Evolutionary conservation across 2,329 filamentous ascomycete species (phyloP), one percentile per base, ranked within the genome.

Genomic region (Teratosphaeria viscida): DNA sequence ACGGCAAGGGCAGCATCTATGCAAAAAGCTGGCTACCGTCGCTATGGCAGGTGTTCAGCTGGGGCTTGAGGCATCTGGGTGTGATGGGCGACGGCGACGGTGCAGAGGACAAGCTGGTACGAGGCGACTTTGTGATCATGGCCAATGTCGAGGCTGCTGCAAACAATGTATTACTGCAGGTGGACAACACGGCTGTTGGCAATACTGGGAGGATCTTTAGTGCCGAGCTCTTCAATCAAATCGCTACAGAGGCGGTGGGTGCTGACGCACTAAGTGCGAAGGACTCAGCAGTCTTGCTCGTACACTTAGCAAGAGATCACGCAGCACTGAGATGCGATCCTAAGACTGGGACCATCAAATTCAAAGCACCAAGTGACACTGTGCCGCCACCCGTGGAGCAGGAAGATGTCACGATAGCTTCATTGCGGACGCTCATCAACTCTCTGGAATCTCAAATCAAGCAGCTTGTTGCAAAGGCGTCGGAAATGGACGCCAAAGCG

Each of bases 341-440:
- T 5, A 32, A 58, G 3, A 65, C 65, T 23, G 62, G 84, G 64
- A 89, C 85, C 0, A 81, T 99, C 66, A 92, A 89, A 71, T 86
- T 97, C 72, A 87, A 83, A 66, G 71, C 81, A 0, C 77, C 78
- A 2, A 79, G 83, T 57, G 73, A 76, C 53, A 61, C 70, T 0
- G 23, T 47, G 1, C 69, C 74, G 1, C 65, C 71, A 12, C 74
- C 78, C 1, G 86, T 97, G 64, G 89, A 88, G 0, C 78, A 85
- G 60, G 87, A 95, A 67, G 94, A 99, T 74, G 78, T 79, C 4
- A 88, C 89, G 0, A 89, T 96, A 63, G 91, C 91, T 1, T 87
- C 88, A 56, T 80, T 99, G 16, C 85, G 87, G 62, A 82, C 85
- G 23, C 85, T 96, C 62, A 86, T 90, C 16, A 74, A 81, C 7